Evolutionary conservation across 495 filamentous ascomycete species (phyloP).

Genomic region (Antarctomyces pellizariae): DNA sequence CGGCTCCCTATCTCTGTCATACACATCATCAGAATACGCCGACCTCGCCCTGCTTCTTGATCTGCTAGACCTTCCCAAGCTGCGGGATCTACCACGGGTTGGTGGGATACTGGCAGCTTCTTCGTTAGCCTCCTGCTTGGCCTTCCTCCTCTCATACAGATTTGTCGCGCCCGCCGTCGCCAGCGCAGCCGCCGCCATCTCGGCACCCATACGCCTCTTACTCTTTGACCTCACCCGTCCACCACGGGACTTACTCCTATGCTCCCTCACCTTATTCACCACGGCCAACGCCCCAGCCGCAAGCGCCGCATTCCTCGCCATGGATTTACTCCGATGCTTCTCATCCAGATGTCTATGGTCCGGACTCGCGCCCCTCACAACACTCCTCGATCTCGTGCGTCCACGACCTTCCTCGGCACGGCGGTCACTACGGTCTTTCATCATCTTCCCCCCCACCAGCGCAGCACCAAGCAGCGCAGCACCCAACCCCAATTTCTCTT

Average conservation of each 20-base stretch:
- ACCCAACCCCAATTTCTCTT: conserved; percentile 45
- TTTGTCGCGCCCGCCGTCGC: conserved; percentile 60
- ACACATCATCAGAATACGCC: conserved; percentile 24
- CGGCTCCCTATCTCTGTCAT: no score
- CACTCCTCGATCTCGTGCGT: conserved; percentile 38
- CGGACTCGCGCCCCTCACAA: conserved; percentile 14
- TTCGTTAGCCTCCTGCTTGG: conserved; percentile 36
- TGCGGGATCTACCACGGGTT: conserved; percentile 8
- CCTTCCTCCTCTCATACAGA: conserved; percentile 56
- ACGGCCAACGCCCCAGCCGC: conserved; percentile 61
- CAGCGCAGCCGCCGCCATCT: conserved; percentile 51
- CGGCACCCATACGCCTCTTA: conserved; percentile 29
- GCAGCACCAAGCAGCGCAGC: conserved; percentile 53
- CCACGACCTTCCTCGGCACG: conserved; percentile 41
- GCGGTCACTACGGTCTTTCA: conserved; percentile 40
- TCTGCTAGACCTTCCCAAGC: conserved; percentile 13
- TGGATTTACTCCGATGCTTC: conserved; percentile 40
- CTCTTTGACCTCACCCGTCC: conserved; percentile 26
- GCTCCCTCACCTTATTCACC: conserved; percentile 50
- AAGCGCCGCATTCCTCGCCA: no score
- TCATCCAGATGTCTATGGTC: conserved; percentile 21
- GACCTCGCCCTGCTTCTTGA: conserved; percentile 30
- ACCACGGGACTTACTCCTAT: conserved; percentile 44
- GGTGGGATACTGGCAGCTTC: conserved; percentile 16
- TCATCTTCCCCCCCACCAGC: conserved; percentile 57